Percentiles rank a stretch among this genome's conserved stretches.
phyloP scores from a whole-genome alignment of 495 filamentous ascomycete species.

The Annulohypoxylon bovei region DNA sequence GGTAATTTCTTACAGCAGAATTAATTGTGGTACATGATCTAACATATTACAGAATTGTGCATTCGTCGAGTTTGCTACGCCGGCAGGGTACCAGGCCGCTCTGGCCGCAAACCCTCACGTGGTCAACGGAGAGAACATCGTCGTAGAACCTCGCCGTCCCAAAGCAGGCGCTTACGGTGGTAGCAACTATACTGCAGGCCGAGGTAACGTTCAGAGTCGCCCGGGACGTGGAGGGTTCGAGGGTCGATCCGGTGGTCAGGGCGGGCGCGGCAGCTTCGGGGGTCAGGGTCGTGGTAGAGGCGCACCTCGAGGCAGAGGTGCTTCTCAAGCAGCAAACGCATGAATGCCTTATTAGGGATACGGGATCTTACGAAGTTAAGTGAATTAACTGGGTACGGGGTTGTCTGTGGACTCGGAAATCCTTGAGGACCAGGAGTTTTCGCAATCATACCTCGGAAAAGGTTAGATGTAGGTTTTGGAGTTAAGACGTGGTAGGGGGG shows the following conservation, averaged over 20 bases:
- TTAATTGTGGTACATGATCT: conserved; percentile 25
- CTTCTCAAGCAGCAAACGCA: conserved; percentile 53
- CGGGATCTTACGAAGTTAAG: neutral
- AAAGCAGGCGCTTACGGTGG: conserved; percentile 73
- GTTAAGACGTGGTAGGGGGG: conserved; percentile 25
- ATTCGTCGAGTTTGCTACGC: conserved; percentile 89
- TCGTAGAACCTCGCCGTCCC: conserved; percentile 87
- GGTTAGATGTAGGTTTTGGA: conserved; percentile 26
- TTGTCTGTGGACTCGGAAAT: conserved; percentile 9
- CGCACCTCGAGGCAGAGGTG: conserved; percentile 56
- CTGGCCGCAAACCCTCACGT: conserved; percentile 85
- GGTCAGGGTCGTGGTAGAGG: conserved; percentile 68
- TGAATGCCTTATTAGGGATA: conserved; percentile 29
- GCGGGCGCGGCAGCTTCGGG: conserved; percentile 72
- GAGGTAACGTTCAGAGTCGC: conserved; percentile 66
- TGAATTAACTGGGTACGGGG: neutral
- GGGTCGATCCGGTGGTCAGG: conserved; percentile 67
- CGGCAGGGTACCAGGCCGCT: conserved; percentile 81
- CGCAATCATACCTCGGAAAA: conserved; percentile 1
- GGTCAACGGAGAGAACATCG: conserved; percentile 80
- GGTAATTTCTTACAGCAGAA: conserved; percentile 63
- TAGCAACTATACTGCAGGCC: conserved; percentile 68
- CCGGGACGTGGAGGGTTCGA: conserved; percentile 71
- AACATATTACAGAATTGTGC: conserved; percentile 81
- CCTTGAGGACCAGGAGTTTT: neutral